A percentile compares a stretch with the other conserved stretches of the same genome.
Conservation (phyloP, 345 rosid species). For the Schrenkiella parvula region DNA sequence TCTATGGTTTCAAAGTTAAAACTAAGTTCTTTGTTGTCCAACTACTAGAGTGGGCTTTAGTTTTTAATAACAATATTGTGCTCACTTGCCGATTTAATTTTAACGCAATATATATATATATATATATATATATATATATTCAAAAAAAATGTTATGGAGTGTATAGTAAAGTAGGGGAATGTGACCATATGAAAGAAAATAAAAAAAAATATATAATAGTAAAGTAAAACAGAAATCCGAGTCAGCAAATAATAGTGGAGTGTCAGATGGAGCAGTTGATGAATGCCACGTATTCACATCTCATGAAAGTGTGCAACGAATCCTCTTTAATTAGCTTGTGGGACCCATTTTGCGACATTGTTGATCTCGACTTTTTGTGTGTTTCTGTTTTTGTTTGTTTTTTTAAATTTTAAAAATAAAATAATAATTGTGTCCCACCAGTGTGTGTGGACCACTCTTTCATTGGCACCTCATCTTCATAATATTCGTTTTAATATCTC, state of each 20-base stretch:
- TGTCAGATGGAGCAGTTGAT: conserved; percentile 18
- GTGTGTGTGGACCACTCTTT: conserved; percentile 32
- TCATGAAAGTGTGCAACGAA: conserved; percentile 33
- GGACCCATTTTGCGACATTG: conserved; percentile 23
- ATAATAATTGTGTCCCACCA: conserved; percentile 8
- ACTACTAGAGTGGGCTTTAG: background rate
- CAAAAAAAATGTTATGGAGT: too few species aligned
- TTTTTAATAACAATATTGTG: background rate
- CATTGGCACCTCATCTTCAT: conserved; percentile 28
- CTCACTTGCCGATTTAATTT: background rate
- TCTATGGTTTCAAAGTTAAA: background rate
- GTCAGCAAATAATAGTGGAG: conserved; percentile 33
- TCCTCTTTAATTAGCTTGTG: conserved; percentile 19
- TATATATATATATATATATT: background rate
- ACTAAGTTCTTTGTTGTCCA: background rate
- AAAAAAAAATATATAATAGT: background rate
- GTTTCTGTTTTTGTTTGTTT: conserved; percentile 1
- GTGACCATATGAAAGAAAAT: conserved; percentile 1
- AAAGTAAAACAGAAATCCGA: conserved; percentile 12
- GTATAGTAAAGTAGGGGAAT: too few species aligned
- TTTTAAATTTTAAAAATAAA: background rate
- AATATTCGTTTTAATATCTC: conserved; percentile 21
- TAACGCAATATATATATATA: background rate
- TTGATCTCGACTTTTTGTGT: conserved; percentile 21
- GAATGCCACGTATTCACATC: conserved; percentile 33